phyloP scores from a whole-genome alignment of 805 yeast species.

The Yamadazyma phyllophila region DNA sequence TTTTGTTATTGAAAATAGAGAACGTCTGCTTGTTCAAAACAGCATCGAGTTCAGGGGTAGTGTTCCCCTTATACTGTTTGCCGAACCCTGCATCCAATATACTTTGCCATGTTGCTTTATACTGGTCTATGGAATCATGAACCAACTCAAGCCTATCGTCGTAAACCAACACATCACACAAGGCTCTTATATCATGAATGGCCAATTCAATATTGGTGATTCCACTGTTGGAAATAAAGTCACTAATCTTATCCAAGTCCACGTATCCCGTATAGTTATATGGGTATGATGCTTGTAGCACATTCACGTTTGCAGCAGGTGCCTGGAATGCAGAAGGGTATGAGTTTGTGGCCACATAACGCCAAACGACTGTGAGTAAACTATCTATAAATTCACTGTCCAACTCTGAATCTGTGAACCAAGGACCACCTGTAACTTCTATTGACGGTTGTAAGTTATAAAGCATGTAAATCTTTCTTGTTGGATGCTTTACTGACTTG shows the following conservation, averaged over 20 bases:
- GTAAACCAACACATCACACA: constrained; percentile 83
- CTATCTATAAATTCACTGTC: constrained; percentile 92
- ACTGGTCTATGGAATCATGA: constrained; percentile 53
- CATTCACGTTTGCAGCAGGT: constrained; percentile 31
- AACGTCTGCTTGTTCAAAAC: constrained; percentile 9
- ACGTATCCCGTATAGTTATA: constrained; percentile 64
- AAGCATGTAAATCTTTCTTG: constrained; percentile 93
- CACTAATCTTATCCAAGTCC: constrained; percentile 68
- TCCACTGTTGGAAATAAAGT: constrained; percentile 67
- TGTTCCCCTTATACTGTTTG: constrained; percentile 8
- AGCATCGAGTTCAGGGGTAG: not conserved
- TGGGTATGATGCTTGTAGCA: constrained; percentile 50
- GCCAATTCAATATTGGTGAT: constrained; percentile 82
- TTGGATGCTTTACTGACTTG: constrained; percentile 88
- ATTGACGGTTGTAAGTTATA: constrained; percentile 90
- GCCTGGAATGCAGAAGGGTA: constrained; percentile 69
- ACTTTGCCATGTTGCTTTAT: constrained; percentile 81
- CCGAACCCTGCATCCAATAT: constrained; percentile 68
- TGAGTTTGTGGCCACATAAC: constrained; percentile 72
- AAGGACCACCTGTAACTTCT: constrained; percentile 98
- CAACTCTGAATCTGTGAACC: constrained; percentile 95
- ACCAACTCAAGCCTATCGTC: constrained; percentile 81
- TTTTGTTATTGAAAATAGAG: constrained; percentile 15
- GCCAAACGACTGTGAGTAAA: constrained; percentile 80
- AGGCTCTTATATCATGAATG: constrained; percentile 67